Conservation (phyloP, 495 filamentous ascomycete genomes). For the Trichoderma parareesei region DNA sequence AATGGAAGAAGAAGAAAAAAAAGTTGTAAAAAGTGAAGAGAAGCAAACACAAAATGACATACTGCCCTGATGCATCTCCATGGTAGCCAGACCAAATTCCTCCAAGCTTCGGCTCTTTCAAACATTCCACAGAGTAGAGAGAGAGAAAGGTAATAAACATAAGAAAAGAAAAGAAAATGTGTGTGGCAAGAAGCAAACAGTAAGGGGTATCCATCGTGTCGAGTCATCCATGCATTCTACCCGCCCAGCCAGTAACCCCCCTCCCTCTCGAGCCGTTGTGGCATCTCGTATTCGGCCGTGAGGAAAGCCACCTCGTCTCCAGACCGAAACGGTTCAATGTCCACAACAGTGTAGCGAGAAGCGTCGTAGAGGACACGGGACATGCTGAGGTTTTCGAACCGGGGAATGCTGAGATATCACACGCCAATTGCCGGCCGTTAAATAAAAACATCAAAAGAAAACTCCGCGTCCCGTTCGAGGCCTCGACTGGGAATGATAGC, state of each 20-base stretch:
- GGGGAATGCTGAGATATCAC: background rate
- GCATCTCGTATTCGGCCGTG: background rate
- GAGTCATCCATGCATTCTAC: constrained; percentile 14
- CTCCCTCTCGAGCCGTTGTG: background rate
- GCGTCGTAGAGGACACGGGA: background rate
- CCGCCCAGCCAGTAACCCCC: constrained; percentile 9
- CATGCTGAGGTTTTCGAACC: background rate
- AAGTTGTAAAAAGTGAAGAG: background rate
- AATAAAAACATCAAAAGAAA: background rate
- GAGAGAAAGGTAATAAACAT: constrained; percentile 6
- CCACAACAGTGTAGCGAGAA: background rate
- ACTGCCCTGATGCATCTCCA: background rate
- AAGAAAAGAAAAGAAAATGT: constrained; percentile 8
- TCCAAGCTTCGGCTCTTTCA: background rate
- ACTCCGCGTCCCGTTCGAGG: constrained; percentile 3
- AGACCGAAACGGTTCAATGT: background rate
- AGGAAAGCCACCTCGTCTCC: background rate
- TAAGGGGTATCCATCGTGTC: constrained; percentile 13
- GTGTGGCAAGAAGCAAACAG: constrained; percentile 3
- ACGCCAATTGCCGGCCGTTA: constrained; percentile 4
- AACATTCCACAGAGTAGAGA: background rate
- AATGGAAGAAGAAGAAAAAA: background rate
- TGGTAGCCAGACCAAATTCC: constrained; percentile 8
- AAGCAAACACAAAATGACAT: background rate
- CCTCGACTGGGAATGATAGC: background rate